Conservation (phyloP, 768 basidiomycete genomes). For the Mycena floridula region DNA sequence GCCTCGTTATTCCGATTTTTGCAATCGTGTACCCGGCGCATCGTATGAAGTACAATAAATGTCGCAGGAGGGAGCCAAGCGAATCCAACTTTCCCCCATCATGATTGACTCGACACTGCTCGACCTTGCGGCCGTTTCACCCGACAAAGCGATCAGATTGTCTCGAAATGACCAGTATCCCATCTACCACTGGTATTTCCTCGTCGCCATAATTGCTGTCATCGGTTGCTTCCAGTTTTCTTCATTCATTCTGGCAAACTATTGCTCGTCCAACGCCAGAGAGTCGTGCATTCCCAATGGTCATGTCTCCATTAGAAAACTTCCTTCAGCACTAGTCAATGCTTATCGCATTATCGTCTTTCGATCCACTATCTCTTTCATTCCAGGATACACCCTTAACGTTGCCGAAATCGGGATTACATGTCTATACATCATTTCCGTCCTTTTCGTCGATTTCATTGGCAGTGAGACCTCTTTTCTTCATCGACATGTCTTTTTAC, state of each 20-base stretch:
- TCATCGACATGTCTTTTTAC: neutral
- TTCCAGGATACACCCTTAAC: conserved; percentile 29
- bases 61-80: too few species aligned
- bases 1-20: too few species aligned
- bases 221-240: conserved; percentile 28
- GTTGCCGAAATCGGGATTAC: conserved; percentile 33
- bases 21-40: too few species aligned
- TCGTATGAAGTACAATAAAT: too few species aligned
- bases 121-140: too few species aligned
- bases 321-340: conserved; percentile 16
- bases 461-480: conserved; percentile 7
- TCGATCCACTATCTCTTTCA: conserved; percentile 21
- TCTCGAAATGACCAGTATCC: conserved; percentile 27
- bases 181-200: conserved; percentile 33
- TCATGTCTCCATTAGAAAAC: too few species aligned
- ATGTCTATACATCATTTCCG: conserved; percentile 26
- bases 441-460: conserved; percentile 28
- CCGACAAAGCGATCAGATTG: conserved; percentile 20
- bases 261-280: too few species aligned
- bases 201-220: conserved; percentile 36
- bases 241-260: conserved; percentile 15
- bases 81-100: too few species aligned
- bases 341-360: conserved; percentile 23
- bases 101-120: too few species aligned
- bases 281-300: too few species aligned